Evolutionary conservation across 768 basidiomycete species (phyloP).

Genomic region (Strobilomyces echinocephalus): DNA sequence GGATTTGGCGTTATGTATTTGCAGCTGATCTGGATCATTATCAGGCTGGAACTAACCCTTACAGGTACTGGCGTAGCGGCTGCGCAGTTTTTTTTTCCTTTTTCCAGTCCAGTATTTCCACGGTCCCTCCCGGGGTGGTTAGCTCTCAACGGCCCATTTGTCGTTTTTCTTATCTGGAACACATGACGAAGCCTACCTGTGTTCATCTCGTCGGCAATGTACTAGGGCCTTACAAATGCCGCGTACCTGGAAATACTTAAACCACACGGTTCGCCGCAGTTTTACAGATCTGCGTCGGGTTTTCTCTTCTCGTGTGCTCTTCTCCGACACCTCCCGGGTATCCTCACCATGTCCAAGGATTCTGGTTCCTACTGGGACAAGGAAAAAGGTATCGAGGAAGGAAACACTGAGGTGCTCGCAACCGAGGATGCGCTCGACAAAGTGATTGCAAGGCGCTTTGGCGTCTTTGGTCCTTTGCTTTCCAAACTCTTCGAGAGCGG

Average conservation of each 20-base stretch:
- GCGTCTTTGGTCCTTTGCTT: conserved; percentile 29
- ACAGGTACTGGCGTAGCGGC: too few species aligned
- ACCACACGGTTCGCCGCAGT: neutral
- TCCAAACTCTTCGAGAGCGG: conserved; percentile 42
- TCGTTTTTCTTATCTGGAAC: too few species aligned
- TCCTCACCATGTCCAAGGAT: conserved; percentile 5
- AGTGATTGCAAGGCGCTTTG: conserved; percentile 29
- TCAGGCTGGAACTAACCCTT: too few species aligned
- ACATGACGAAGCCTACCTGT: too few species aligned
- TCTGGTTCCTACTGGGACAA: conserved; percentile 9
- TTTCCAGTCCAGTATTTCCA: too few species aligned
- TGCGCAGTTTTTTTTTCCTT: too few species aligned
- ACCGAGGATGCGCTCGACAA: conserved; percentile 27
- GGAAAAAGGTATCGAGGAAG: conserved; percentile 13
- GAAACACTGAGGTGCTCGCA: neutral
- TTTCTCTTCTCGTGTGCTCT: neutral
- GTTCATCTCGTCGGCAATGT: too few species aligned
- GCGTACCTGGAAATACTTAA: neutral
- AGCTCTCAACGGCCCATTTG: too few species aligned
- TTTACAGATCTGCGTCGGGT: neutral
- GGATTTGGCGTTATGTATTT: too few species aligned
- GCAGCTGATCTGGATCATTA: too few species aligned
- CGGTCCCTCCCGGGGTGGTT: too few species aligned
- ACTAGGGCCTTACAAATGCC: too few species aligned
- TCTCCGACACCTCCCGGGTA: neutral